A percentile compares a stretch with the other conserved stretches of the same genome.
These are phyloP conservation scores for Dalbergia cultrata DNA, from an alignment of 306 rosid genomes.

Conservation along the genomic window DNA sequence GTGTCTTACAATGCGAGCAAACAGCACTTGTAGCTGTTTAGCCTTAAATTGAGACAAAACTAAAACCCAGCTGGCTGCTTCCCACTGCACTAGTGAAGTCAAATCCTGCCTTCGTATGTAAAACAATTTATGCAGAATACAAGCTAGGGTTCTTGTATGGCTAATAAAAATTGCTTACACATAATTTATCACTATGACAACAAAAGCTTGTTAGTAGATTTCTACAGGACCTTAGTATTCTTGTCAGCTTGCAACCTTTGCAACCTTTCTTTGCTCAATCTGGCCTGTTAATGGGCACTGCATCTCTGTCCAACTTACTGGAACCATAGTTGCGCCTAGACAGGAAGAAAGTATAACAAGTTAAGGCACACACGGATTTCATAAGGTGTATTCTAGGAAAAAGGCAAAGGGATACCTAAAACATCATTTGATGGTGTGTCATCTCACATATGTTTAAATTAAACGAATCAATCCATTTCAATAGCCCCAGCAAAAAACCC, in stretches of 20 bases:
- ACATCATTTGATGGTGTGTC: conserved; percentile 5
- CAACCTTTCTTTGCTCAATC: conserved; percentile 90
- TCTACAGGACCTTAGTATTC: conserved; percentile 44
- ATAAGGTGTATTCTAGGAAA: neutral
- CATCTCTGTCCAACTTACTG: conserved; percentile 96
- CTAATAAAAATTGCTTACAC: conserved; percentile 29
- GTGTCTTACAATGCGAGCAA: conserved; percentile 22
- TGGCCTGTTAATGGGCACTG: conserved; percentile 87
- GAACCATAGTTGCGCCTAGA: conserved; percentile 83
- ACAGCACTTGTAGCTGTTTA: neutral
- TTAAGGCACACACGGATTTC: conserved; percentile 31
- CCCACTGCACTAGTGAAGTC: neutral
- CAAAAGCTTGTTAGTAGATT: conserved; percentile 43
- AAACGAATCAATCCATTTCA: neutral
- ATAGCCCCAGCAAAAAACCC: conserved; percentile 32
- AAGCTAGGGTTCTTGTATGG: conserved; percentile 31
- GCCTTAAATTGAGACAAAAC: neutral
- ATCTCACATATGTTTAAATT: conserved; percentile 22
- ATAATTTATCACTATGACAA: conserved; percentile 38
- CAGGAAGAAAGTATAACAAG: conserved; percentile 35
- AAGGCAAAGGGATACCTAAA: neutral
- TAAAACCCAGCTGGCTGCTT: too few relatives aligned
- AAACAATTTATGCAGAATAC: conserved; percentile 37
- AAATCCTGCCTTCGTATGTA: conserved; percentile 31
- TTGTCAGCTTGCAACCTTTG: conserved; percentile 74